phyloP scores from a whole-genome alignment of 2,329 filamentous ascomycete genomes.

The Fusarium sp. region DNA sequence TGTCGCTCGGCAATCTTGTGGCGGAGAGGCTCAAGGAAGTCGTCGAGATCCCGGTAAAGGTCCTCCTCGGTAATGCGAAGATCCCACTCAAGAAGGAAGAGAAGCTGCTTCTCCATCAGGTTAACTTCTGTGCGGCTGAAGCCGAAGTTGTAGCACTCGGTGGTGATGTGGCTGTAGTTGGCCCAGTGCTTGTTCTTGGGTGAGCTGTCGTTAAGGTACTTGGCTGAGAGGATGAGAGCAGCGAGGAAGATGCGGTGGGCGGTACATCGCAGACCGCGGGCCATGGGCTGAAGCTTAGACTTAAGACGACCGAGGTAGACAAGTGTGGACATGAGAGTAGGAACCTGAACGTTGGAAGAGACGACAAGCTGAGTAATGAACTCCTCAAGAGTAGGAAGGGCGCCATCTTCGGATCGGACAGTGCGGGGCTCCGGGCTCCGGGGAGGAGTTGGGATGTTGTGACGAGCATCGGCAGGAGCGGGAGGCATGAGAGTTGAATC shows the following conservation, averaged over 20 bases:
- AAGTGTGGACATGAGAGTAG: conserved; percentile 95
- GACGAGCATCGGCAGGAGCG: conserved; percentile 49
- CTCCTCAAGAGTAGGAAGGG: conserved; percentile 82
- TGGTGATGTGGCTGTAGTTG: conserved; percentile 84
- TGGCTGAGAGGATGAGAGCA: conserved; percentile 85
- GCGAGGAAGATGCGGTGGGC: conserved; percentile 98
- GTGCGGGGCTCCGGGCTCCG: conserved; percentile 61
- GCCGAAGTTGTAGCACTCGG: conserved; percentile 75
- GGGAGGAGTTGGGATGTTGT: conserved; percentile 62
- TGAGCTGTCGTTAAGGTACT: conserved; percentile 98
- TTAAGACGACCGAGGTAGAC: conserved; percentile 91
- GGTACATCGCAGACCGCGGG: conserved; percentile 95
- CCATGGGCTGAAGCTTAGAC: conserved; percentile 87
- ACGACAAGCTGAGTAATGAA: conserved; percentile 94
- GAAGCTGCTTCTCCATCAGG: conserved; percentile 98
- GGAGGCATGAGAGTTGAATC: conserved; percentile 69
- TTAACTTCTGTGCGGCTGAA: conserved; percentile 97
- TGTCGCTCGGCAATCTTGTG: conserved; percentile 64
- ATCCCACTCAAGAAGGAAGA: conserved; percentile 95
- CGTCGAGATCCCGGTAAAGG: conserved; percentile 86
- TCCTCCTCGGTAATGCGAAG: conserved; percentile 86
- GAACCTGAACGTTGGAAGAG: conserved; percentile 95
- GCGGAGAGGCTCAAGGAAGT: conserved; percentile 88
- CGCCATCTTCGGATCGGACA: conserved; percentile 60
- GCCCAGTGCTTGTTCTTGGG: conserved; percentile 99